A percentile compares a stretch with the other conserved stretches of the same genome.
phyloP scores from a whole-genome alignment of 371 early-diverging fungal species.

The Zopfochytrium polystomum region DNA sequence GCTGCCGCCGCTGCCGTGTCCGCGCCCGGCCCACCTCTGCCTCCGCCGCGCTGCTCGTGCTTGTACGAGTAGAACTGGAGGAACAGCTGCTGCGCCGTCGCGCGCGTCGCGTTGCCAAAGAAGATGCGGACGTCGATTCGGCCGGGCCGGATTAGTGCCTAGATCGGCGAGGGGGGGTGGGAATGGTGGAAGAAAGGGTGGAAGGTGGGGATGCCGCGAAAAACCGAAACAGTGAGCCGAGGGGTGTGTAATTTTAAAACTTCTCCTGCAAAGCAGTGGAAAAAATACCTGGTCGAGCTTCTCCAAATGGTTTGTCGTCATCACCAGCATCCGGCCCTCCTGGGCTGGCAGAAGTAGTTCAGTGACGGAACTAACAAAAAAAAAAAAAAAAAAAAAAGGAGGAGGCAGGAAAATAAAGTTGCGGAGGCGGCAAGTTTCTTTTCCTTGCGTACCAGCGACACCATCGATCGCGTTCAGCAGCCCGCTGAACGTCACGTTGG shows the following conservation, averaged over 20 bases:
- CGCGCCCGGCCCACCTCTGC: background rate
- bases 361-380: constrained; percentile 66
- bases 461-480: constrained; percentile 99
- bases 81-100: constrained; percentile 83
- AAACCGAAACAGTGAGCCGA: too few species aligned
- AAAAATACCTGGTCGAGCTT: constrained; percentile 77
- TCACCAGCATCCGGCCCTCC: constrained; percentile 96
- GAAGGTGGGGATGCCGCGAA: too few species aligned
- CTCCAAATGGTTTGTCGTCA: constrained; percentile 99
- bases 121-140: constrained; percentile 93
- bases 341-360: constrained; percentile 83
- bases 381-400: constrained; percentile 39
- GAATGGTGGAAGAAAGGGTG: too few species aligned
- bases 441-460: constrained; percentile 75
- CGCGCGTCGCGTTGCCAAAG: constrained; percentile 78
- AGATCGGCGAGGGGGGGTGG: too few species aligned
- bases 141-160: constrained; percentile 96
- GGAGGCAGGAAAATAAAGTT: too few species aligned
- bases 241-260: too few species aligned
- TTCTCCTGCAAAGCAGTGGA: too few species aligned
- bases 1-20: background rate
- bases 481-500: constrained; percentile 98
- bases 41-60: constrained; percentile 5
- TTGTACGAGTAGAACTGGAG: constrained; percentile 75
- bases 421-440: too few species aligned